Conservation (phyloP, 2,329 filamentous ascomycete genomes). For the Aureobasidium subglaciale region DNA sequence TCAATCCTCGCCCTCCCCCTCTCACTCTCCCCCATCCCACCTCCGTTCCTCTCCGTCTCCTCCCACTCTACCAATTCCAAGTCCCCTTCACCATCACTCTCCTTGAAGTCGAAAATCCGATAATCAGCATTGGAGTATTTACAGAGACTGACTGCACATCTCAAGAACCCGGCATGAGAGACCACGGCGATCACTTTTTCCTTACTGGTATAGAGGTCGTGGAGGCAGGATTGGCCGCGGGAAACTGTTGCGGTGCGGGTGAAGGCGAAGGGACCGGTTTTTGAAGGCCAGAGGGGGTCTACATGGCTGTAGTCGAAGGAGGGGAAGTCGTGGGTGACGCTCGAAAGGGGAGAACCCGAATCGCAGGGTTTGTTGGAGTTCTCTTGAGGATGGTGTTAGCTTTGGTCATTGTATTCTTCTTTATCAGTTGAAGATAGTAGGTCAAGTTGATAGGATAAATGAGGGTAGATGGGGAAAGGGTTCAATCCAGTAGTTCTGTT, state of each 20-base stretch:
- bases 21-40: slow-evolving; percentile 46
- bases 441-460: too few relatives aligned
- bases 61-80: slow-evolving; percentile 43
- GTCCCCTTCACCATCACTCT: slow-evolving; percentile 27
- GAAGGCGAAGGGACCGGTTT: slow-evolving; percentile 48
- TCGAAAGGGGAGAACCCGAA: slow-evolving; percentile 45
- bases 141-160: slow-evolving; percentile 48
- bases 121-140: slow-evolving; percentile 54
- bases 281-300: slow-evolving; percentile 57
- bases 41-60: slow-evolving; percentile 38
- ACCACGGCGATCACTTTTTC: slow-evolving; percentile 60
- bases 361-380: slow-evolving; percentile 52
- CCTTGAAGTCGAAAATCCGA: slow-evolving; percentile 53
- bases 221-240: slow-evolving; percentile 47
- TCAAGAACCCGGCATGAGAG: slow-evolving; percentile 57
- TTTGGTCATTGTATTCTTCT: too few relatives aligned
- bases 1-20: slow-evolving; percentile 25
- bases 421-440: too few relatives aligned
- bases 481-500: too few relatives aligned
- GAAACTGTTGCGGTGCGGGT: slow-evolving; percentile 46
- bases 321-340: slow-evolving; percentile 46
- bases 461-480: too few relatives aligned
- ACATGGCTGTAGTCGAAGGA: slow-evolving; percentile 49
- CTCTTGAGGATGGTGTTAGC: slow-evolving; percentile 24
- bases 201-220: slow-evolving; percentile 44